Evolutionary conservation across 1,139 yeast species (phyloP), one percentile per base, ranked within the genome.

Genomic region (Blastobotrys petasosporus): DNA sequence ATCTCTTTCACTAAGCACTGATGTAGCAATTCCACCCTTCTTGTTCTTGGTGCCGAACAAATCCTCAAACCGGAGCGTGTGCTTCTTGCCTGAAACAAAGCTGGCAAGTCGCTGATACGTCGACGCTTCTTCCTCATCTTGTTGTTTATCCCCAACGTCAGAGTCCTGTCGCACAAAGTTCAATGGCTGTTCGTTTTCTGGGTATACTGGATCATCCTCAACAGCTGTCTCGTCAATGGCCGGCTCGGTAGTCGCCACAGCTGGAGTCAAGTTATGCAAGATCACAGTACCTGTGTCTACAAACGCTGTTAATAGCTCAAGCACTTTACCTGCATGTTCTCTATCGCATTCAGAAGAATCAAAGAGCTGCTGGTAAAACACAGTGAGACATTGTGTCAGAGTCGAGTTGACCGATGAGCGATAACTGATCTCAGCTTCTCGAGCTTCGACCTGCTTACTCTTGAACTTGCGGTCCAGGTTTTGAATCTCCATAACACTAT

Each of bases 341-440:
- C 45, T 46, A 8, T 45, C 42, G 11, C 29, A 17, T 7, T 51
- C 53, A 25, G 47, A 33, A 8, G 51, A 39, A 4, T 43, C 11
- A 12, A 39, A 16, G 32, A 51, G n/a, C 17, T 48, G 50, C 23
- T 44, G 42, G 37, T 51, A 52, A 34, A 54, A 45, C 11, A 48
- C 36, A 12, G 52, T 46, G 15, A 53, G 48, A 41, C 58, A 52
- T 10, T 51, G 49, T 35, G 45, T 49, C 6, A 54, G 39, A 9
- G 51, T 47, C 8, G 42, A 33, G 2, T 46, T 48, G 4, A 49
- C 46, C 5, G 55, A 45, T 38, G 44, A 51, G 28, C 48, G 42
- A 35, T 50, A 55, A 9, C 42, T 32, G 11, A 34, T 15, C 10
- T 47, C 47, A 5, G 47, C 41, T 11, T 42, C 39, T 20, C 43